Evolutionary conservation across 192 early-diverging fungal species (phyloP).

Genomic region (Entomortierella beljakovae): DNA sequence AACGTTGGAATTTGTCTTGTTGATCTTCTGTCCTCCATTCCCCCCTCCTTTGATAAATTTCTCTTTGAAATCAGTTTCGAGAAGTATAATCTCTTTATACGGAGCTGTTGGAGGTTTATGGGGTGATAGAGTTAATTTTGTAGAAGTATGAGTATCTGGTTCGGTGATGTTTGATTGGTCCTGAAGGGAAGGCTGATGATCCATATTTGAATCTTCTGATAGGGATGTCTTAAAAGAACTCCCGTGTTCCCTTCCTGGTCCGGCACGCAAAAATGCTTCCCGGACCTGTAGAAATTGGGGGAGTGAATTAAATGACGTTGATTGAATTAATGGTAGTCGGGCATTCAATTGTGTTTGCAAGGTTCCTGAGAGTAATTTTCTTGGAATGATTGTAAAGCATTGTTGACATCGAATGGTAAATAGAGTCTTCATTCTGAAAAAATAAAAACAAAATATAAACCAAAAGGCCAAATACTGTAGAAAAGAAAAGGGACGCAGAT

Average conservation of each 20-base stretch:
- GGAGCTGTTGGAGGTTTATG: conserved; percentile 3
- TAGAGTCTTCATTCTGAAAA: neutral
- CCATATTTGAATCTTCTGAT: neutral
- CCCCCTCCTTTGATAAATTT: conserved; percentile 82
- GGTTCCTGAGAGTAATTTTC: neutral
- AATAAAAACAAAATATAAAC: neutral
- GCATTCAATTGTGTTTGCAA: neutral
- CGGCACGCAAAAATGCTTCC: conserved; percentile 29
- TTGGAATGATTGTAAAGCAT: conserved; percentile 4
- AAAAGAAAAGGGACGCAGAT: neutral
- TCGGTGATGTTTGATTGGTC: neutral
- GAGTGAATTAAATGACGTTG: conserved; percentile 1
- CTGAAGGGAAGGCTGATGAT: neutral
- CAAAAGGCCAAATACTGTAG: neutral
- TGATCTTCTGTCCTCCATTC: conserved; percentile 84
- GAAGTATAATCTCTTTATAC: conserved; percentile 64
- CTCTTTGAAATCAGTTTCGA: conserved; percentile 78
- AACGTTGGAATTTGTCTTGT: conserved; percentile 81
- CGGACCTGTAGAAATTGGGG: conserved; percentile 14
- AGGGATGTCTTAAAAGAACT: neutral
- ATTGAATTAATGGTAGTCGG: neutral
- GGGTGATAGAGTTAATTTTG: neutral
- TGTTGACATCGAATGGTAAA: conserved; percentile 6
- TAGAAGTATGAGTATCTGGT: neutral
- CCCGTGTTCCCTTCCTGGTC: conserved; percentile 22